Conservation (phyloP, 768 basidiomycete species). For the Lentinula detonsa region DNA sequence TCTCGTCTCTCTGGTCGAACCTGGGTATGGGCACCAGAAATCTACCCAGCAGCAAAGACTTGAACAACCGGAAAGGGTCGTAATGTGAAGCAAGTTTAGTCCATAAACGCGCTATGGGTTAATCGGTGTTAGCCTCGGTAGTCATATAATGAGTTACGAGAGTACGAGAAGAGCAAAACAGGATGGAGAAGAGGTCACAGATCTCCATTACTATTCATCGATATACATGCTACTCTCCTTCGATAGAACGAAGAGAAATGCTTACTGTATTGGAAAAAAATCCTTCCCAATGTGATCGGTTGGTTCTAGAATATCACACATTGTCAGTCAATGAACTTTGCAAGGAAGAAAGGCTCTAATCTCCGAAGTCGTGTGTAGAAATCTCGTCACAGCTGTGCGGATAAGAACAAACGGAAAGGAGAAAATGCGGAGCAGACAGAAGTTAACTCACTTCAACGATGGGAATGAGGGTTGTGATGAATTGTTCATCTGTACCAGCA, state of each 20-base stretch:
- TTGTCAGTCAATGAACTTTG: neutral
- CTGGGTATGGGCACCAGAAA: slow-evolving; percentile 43
- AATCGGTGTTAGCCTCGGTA: neutral
- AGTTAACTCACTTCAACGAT: neutral
- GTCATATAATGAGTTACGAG: neutral
- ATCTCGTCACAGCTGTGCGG: neutral
- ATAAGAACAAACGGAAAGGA: neutral
- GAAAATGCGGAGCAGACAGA: neutral
- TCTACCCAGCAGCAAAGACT: slow-evolving; percentile 40
- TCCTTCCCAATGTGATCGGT: slow-evolving; percentile 40
- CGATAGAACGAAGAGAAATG: neutral
- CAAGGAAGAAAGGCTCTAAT: neutral
- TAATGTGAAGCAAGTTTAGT: slow-evolving; percentile 47
- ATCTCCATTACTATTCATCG: too few species aligned
- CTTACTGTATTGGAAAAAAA: slow-evolving; percentile 59
- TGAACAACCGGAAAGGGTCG: slow-evolving; percentile 50
- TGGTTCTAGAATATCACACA: slow-evolving; percentile 35
- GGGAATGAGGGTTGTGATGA: neutral
- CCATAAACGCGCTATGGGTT: slow-evolving; percentile 39
- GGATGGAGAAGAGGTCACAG: too few species aligned
- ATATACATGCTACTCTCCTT: neutral
- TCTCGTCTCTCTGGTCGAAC: slow-evolving; percentile 23
- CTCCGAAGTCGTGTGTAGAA: too few species aligned
- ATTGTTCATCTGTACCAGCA: neutral
- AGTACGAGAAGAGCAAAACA: neutral